phyloP scores from a whole-genome alignment of 164 flowering plant genomes.

The Vitis rotundifolia region DNA sequence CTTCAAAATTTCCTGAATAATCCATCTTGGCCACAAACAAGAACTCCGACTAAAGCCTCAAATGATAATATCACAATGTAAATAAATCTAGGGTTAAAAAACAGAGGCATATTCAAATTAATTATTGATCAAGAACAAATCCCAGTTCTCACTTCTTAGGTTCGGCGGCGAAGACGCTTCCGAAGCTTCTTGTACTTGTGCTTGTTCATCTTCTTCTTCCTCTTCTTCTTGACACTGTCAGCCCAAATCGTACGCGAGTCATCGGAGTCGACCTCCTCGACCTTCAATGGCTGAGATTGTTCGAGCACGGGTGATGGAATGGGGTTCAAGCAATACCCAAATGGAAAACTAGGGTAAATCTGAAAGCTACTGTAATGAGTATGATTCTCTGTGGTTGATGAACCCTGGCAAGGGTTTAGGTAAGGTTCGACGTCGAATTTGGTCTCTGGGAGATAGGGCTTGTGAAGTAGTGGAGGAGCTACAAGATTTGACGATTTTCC shows the following conservation, averaged over 20 bases:
- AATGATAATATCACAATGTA: too few relatives aligned
- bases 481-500: too few relatives aligned
- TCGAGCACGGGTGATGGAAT: conserved; percentile 21
- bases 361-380: not conserved
- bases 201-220: conserved; percentile 65
- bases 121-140: too few relatives aligned
- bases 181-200: conserved; percentile 52
- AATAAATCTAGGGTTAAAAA: too few relatives aligned
- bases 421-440: not conserved
- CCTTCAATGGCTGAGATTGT: conserved; percentile 1
- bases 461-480: too few relatives aligned
- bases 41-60: too few relatives aligned
- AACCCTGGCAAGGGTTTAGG: conserved; percentile 10
- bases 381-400: conserved; percentile 2
- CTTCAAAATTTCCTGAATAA: too few relatives aligned
- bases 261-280: conserved; percentile 6
- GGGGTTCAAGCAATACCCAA: conserved; percentile 31
- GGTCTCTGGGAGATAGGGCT: too few relatives aligned
- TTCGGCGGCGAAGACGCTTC: conserved; percentile 27
- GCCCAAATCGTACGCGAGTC: conserved; percentile 33
- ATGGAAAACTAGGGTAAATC: conserved; percentile 40
- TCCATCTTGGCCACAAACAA: too few relatives aligned
- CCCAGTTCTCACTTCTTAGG: too few relatives aligned
- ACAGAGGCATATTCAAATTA: too few relatives aligned
- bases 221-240: conserved; percentile 58